Percentiles rank a stretch among this genome's conserved stretches.
Conservation (phyloP, 1,284 basidiomycete genomes). For the Puccinia brachypodii region DNA sequence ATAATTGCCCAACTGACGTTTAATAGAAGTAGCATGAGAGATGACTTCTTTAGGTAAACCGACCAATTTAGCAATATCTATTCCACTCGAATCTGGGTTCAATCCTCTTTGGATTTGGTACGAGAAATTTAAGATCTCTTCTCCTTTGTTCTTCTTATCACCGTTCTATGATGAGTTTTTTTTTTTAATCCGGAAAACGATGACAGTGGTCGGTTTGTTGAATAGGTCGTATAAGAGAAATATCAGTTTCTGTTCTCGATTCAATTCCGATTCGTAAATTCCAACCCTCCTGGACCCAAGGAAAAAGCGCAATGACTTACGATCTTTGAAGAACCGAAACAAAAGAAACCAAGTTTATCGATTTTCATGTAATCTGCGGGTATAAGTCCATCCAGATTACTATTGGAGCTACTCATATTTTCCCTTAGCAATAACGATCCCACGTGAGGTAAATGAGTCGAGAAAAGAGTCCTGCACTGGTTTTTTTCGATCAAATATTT, state of each 20-base stretch:
- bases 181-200: background rate
- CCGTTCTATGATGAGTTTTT: conserved; percentile 59
- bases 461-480: conserved; percentile 80
- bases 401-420: conserved; percentile 53
- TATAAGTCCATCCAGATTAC: conserved; percentile 9
- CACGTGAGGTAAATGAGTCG: conserved; percentile 95
- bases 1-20: background rate
- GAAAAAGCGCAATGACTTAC: conserved; percentile 66
- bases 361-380: conserved; percentile 51
- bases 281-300: background rate
- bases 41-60: conserved; percentile 74
- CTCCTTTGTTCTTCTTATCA: background rate
- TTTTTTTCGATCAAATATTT: conserved; percentile 76
- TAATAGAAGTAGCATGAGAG: conserved; percentile 60
- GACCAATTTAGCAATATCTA: conserved; percentile 84
- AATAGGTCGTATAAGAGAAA: background rate
- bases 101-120: conserved; percentile 78
- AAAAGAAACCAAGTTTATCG: conserved; percentile 31
- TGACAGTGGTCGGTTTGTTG: background rate
- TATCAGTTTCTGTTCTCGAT: background rate
- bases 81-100: conserved; percentile 85
- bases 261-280: background rate
- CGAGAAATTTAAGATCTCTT: conserved; percentile 64
- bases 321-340: conserved; percentile 15
- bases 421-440: conserved; percentile 65